Conservation (phyloP, 2,329 filamentous ascomycete genomes). For the Dothideomycetes sp. region DNA sequence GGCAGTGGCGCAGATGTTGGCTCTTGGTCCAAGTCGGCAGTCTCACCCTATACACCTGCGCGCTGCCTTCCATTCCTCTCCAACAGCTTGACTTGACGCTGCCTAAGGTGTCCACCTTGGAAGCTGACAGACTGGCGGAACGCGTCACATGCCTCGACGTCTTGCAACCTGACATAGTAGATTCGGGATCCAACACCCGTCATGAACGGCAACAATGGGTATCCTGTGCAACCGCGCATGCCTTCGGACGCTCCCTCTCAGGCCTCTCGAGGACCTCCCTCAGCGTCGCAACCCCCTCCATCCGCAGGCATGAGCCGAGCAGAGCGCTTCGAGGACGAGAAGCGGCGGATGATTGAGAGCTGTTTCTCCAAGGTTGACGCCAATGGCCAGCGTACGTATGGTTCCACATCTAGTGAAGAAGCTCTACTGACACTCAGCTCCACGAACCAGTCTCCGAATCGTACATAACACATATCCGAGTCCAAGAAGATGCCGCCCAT, state of each 20-base stretch:
- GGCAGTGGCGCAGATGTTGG: not conserved
- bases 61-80: too few species aligned
- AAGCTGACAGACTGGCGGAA: not conserved
- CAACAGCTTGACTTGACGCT: too few species aligned
- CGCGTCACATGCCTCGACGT: not conserved
- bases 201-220: constrained; percentile 13
- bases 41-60: not conserved
- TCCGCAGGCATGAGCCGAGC: constrained; percentile 39
- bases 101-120: not conserved
- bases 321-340: constrained; percentile 93
- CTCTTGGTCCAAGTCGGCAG: not conserved
- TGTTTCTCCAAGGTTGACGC: constrained; percentile 86
- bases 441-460: constrained; percentile 61
- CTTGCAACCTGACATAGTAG: too few species aligned
- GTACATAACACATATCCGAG: constrained; percentile 94
- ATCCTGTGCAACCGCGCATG: constrained; percentile 8
- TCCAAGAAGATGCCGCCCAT: constrained; percentile 74
- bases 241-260: constrained; percentile 4
- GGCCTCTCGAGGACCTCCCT: constrained; percentile 1
- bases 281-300: not conserved
- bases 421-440: constrained; percentile 2
- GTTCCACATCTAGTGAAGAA: constrained; percentile 2
- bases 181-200: too few species aligned
- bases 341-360: constrained; percentile 84
- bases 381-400: constrained; percentile 67